Evolutionary conservation across 345 rosid genomes (phyloP), one percentile per base, ranked within the genome.

Genomic region (Populus tremula): DNA sequence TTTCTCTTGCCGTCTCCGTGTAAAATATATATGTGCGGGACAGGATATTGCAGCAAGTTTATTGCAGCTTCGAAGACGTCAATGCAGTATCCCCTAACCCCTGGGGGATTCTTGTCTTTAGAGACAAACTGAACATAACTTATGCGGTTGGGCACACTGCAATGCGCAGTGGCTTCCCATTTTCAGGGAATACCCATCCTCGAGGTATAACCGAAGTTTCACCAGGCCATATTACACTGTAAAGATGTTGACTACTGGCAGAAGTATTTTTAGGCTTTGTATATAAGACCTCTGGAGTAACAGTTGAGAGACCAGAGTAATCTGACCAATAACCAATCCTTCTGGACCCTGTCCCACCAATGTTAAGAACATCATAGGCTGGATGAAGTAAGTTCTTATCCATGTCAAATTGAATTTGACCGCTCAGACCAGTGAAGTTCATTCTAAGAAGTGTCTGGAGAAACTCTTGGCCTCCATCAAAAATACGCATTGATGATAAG

Each of bases 241-340:
- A 72, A 70, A 95, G 96, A 61, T 75, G 87, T 63, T 89, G 97
- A 75, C 78, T 84, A 47, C 84, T 76, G 27, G 80, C 13, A 70
- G 92, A 90, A 71, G 69, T 76, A 73, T 88, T 91, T 25, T 87
- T 77, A 38, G 88, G 90, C 82, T 88, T 90, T 43, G 79, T 69
- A 78, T 91, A 89, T 62, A 91, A 81, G 43, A 25, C 79, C 84
- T 92, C 96, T 0, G 98, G 97, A 73, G 89, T 68, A 83, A 80
- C 82, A 13, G 82, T 73, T 54, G 99, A 92, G 69, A 95, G 89
- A 76, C 88, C 91, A 16, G 98, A 88, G 81, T 88, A 78, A 78
- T 92, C 88, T 35, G 98, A 90, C 99, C 99, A 95, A 78, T 88
- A 95, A 59, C 98, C 99, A n/a, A 95, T 86, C 81, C 91, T 90